Percentiles rank a stretch among this genome's conserved stretches.
Conservation (phyloP, 1,139 yeast species). For the Meyerozyma guilliermondii region DNA sequence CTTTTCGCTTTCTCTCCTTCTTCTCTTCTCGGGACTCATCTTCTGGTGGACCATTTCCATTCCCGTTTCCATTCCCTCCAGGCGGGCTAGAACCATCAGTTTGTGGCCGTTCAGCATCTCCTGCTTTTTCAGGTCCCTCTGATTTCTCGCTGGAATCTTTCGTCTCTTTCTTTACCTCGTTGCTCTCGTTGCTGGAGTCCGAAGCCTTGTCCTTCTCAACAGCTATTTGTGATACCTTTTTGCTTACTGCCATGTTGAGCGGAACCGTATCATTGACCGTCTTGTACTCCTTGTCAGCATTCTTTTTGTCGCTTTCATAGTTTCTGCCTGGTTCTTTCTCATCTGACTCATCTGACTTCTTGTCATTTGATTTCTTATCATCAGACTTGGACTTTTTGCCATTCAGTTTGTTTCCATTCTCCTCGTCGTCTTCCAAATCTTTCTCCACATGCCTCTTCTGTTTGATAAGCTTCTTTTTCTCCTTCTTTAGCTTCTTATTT, state of each 20-base stretch:
- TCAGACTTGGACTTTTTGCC: background rate
- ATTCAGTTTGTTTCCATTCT: slow-evolving; percentile 5
- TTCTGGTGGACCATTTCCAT: slow-evolving; percentile 3
- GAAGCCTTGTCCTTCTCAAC: background rate
- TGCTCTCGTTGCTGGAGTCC: background rate
- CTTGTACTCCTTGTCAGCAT: background rate
- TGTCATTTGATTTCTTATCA: slow-evolving; percentile 1
- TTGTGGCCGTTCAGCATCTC: slow-evolving; percentile 5
- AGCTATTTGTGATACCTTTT: background rate
- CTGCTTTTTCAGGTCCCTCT: background rate
- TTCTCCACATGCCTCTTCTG: slow-evolving; percentile 13
- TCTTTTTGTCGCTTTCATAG: background rate
- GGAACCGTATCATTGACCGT: background rate
- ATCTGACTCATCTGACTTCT: background rate
- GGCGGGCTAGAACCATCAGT: background rate
- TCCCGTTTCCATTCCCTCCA: slow-evolving; percentile 5
- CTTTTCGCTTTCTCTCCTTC: slow-evolving; percentile 8
- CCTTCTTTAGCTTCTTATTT: slow-evolving; percentile 20
- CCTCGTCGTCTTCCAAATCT: slow-evolving; percentile 7
- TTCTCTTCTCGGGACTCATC: slow-evolving; percentile 1
- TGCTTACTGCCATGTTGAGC: background rate
- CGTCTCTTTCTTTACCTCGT: too few relatives aligned
- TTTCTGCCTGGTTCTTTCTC: background rate
- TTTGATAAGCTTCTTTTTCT: slow-evolving; percentile 20
- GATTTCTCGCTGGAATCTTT: background rate